A percentile compares a stretch with the other conserved stretches of the same genome.
These are phyloP conservation scores for Akanthomyces lecanii DNA, from an alignment of 2,329 filamentous ascomycete species.

Conservation along the genomic window DNA sequence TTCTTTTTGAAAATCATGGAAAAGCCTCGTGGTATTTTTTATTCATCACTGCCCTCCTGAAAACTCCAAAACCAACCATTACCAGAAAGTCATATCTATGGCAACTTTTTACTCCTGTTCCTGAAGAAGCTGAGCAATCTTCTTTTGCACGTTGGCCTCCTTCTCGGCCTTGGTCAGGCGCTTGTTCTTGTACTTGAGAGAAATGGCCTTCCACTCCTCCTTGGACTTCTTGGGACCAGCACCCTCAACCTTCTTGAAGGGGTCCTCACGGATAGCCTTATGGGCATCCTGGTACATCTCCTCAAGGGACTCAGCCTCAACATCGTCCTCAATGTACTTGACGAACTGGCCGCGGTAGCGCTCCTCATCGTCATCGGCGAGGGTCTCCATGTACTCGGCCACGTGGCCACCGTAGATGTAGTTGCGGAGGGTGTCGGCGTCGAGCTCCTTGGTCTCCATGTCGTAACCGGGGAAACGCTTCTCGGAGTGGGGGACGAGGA, in stretches of 20 bases:
- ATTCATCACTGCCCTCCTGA: slow-evolving; percentile 35
- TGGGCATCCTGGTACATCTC: slow-evolving; percentile 94
- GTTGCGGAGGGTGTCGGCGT: slow-evolving; percentile 93
- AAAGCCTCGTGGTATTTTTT: slow-evolving; percentile 23
- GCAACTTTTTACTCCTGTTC: slow-evolving; percentile 35
- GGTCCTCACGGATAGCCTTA: slow-evolving; percentile 94
- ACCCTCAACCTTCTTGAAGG: slow-evolving; percentile 83
- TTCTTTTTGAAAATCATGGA: slow-evolving; percentile 11
- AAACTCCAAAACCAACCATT: slow-evolving; percentile 37
- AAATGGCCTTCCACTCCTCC: slow-evolving; percentile 95
- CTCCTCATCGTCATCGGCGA: slow-evolving; percentile 99
- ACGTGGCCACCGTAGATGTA: slow-evolving; percentile 99
- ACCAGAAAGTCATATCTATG: slow-evolving; percentile 25
- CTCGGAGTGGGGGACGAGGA: slow-evolving; percentile 96
- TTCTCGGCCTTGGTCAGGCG: slow-evolving; percentile 85
- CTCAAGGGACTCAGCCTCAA: slow-evolving; percentile 96
- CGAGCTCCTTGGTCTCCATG: slow-evolving; percentile 95
- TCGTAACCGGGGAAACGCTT: slow-evolving; percentile 99
- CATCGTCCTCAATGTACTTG: slow-evolving; percentile 94
- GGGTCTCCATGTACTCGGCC: slow-evolving; percentile 99
- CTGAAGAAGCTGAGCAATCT: slow-evolving; percentile 76
- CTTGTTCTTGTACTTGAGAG: slow-evolving; percentile 74
- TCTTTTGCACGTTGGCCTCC: slow-evolving; percentile 77
- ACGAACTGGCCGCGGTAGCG: slow-evolving; percentile 98
- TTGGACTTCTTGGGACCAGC: slow-evolving; percentile 88